Percentiles rank a stretch among this genome's conserved stretches.
phyloP scores from a whole-genome alignment of 2,329 filamentous ascomycete species.

The Phoma sp. region DNA sequence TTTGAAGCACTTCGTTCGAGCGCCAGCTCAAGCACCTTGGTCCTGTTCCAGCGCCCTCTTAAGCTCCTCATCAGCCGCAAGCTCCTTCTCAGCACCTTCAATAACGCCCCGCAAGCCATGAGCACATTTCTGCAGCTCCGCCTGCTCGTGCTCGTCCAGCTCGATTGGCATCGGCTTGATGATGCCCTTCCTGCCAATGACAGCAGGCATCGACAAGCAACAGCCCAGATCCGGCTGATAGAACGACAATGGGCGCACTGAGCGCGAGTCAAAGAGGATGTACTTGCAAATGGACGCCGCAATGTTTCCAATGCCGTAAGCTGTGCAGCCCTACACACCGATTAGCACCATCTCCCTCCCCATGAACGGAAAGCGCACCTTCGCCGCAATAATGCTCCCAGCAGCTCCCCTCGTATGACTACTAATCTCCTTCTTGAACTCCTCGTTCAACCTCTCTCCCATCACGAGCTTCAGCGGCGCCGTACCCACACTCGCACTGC shows the following conservation, averaged over 20 bases:
- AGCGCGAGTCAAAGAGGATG: constrained; percentile 56
- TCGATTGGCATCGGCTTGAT: constrained; percentile 47
- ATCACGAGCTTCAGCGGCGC: constrained; percentile 48
- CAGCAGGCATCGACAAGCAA: constrained; percentile 58
- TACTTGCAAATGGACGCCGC: constrained; percentile 58
- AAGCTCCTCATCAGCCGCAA: constrained; percentile 34
- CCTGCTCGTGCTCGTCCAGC: constrained; percentile 43
- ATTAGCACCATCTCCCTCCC: too few species aligned
- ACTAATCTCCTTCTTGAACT: constrained; percentile 47
- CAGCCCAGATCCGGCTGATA: constrained; percentile 56
- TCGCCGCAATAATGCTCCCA: constrained; percentile 55
- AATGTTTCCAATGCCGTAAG: constrained; percentile 58
- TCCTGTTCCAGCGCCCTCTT: constrained; percentile 34
- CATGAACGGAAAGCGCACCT: constrained; percentile 27
- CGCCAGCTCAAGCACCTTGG: constrained; percentile 13
- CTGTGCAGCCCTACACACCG: constrained; percentile 49
- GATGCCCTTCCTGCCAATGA: constrained; percentile 57
- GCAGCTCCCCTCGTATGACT: constrained; percentile 56
- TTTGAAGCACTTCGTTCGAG: too few species aligned
- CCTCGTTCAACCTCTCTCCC: constrained; percentile 26
- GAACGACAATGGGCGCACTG: constrained; percentile 57
- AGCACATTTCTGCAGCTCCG: constrained; percentile 44
- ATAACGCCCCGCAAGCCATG: constrained; percentile 45
- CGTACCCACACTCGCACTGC: constrained; percentile 51
- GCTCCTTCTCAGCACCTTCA: constrained; percentile 46